Percentiles rank a stretch among this genome's conserved stretches.
Conservation (phyloP, 352 stramenopile genomes). For the Pythium myriotylum region DNA sequence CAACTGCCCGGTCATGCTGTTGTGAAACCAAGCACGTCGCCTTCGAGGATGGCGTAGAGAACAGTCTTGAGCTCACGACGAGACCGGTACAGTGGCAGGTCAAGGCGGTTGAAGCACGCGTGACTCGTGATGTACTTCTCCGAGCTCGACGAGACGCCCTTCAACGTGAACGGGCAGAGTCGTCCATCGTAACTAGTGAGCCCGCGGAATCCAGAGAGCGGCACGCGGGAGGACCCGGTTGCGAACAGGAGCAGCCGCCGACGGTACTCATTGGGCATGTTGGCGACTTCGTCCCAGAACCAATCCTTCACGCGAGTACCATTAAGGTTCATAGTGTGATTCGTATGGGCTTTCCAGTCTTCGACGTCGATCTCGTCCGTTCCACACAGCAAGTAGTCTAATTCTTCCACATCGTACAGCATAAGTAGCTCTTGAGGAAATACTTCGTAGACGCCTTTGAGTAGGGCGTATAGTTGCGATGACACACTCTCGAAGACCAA, state of each 20-base stretch:
- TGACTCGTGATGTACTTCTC: constrained; percentile 42
- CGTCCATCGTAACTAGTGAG: constrained; percentile 84
- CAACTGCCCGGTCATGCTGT: constrained; percentile 5
- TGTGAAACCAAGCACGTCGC: constrained; percentile 32
- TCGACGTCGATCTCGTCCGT: constrained; percentile 94
- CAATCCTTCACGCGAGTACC: constrained; percentile 55
- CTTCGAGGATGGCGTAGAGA: constrained; percentile 31
- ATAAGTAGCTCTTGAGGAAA: constrained; percentile 93
- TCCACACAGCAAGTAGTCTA: constrained; percentile 96
- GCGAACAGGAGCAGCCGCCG: constrained; percentile 78
- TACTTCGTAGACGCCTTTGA: constrained; percentile 96
- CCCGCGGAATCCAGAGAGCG: constrained; percentile 65
- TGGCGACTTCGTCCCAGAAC: constrained; percentile 97
- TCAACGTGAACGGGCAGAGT: constrained; percentile 76
- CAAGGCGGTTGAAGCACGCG: constrained; percentile 77
- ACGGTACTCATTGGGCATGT: constrained; percentile 80
- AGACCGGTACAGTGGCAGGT: constrained; percentile 86
- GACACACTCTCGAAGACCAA: constrained; percentile 55
- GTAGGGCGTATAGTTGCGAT: constrained; percentile 53
- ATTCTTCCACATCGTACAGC: constrained; percentile 96
- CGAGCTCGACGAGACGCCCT: constrained; percentile 36
- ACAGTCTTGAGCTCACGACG: constrained; percentile 53
- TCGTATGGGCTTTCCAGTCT: constrained; percentile 93
- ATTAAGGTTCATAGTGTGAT: constrained; percentile 45
- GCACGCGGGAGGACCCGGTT: constrained; percentile 83